A percentile compares a stretch with the other conserved stretches of the same genome.
Conservation (phyloP, 2,329 filamentous ascomycete species). For the Exophiala calicioides region DNA sequence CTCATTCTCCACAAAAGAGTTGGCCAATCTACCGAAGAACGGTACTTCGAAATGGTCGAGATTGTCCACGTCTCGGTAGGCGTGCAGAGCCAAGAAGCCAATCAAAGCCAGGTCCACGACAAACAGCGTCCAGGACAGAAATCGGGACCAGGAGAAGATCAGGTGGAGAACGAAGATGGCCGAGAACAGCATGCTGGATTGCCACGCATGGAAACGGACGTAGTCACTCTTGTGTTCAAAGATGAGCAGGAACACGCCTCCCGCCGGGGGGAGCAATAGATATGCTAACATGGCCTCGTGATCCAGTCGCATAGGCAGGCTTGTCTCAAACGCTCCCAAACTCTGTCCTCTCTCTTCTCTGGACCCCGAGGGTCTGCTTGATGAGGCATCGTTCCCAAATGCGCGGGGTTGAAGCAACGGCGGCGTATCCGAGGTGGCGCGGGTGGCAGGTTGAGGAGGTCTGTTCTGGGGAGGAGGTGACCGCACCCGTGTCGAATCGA, state of each 20-base stretch:
- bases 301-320: slow-evolving; percentile 79
- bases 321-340: slow-evolving; percentile 81
- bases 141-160: slow-evolving; percentile 78
- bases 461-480: slow-evolving; percentile 52
- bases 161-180: slow-evolving; percentile 71
- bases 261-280: slow-evolving; percentile 77
- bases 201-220: slow-evolving; percentile 97
- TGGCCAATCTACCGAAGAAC: slow-evolving; percentile 81
- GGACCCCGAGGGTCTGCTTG: slow-evolving; percentile 39
- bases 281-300: slow-evolving; percentile 92
- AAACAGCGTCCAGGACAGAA: slow-evolving; percentile 82
- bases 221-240: slow-evolving; percentile 96
- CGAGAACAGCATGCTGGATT: slow-evolving; percentile 81
- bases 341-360: slow-evolving; percentile 58
- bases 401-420: slow-evolving; percentile 43
- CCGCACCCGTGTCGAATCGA: slow-evolving; percentile 56
- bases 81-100: slow-evolving; percentile 71
- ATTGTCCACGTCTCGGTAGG: slow-evolving; percentile 77
- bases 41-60: slow-evolving; percentile 78
- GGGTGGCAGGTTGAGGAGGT: slow-evolving; percentile 46
- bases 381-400: slow-evolving; percentile 35
- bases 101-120: slow-evolving; percentile 74
- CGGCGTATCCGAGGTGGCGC: slow-evolving; percentile 44
- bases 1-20: slow-evolving; percentile 88
- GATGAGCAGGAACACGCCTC: slow-evolving; percentile 79